Conservation (phyloP, 257 asterid species). For the Verbena officinalis region DNA sequence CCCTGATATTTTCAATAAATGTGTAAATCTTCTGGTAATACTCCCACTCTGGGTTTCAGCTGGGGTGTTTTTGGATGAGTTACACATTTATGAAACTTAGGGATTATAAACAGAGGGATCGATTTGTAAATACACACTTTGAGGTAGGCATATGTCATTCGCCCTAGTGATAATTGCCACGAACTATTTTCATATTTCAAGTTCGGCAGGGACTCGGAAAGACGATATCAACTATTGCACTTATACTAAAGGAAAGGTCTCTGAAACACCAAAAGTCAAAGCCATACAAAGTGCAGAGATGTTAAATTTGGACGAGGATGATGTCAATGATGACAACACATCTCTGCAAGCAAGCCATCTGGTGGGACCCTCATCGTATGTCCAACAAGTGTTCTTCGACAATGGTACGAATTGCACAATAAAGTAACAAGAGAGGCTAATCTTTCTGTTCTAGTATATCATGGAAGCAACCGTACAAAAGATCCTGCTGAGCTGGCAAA, state of each 20-base stretch:
- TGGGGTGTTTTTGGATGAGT: too few relatives aligned
- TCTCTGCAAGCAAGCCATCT: conserved; percentile 64
- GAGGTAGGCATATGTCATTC: too few relatives aligned
- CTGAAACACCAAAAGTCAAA: conserved; percentile 43
- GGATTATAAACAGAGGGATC: too few relatives aligned
- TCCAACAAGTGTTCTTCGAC: conserved; percentile 98
- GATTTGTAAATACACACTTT: too few relatives aligned
- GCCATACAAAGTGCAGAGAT: conserved; percentile 63
- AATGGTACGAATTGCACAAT: conserved; percentile 90
- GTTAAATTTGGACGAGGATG: conserved; percentile 88
- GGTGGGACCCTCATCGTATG: conserved; percentile 97
- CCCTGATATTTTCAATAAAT: too few relatives aligned
- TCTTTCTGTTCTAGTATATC: conserved; percentile 84
- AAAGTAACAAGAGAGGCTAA: conserved; percentile 81
- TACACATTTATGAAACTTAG: too few relatives aligned
- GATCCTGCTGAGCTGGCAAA: conserved; percentile 86
- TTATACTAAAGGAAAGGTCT: conserved; percentile 85
- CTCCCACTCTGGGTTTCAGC: too few relatives aligned
- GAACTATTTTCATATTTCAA: conserved; percentile 23
- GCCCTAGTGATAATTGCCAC: conserved; percentile 24
- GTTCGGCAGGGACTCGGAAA: conserved; percentile 91
- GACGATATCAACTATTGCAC: conserved; percentile 94
- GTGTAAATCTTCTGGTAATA: too few relatives aligned
- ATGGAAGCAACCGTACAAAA: conserved; percentile 90
- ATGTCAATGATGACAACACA: conserved; percentile 31